Percentiles rank a stretch among this genome's conserved stretches.
Evolutionary conservation across 768 basidiomycete genomes (phyloP).

Genomic region (Xerocomellus intermedius): DNA sequence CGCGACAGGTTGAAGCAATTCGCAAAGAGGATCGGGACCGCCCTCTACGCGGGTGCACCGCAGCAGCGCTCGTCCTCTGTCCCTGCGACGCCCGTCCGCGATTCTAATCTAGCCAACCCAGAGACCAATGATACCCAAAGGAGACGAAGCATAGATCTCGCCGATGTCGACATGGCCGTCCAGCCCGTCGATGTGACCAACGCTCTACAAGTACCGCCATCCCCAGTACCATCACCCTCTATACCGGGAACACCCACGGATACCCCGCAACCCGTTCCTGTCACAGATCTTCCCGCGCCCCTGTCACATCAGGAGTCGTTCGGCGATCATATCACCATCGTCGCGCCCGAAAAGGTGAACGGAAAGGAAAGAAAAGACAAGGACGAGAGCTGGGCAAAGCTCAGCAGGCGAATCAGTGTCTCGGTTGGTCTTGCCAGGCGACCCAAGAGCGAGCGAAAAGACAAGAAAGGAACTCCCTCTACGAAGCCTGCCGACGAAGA

Average conservation of each 20-base stretch:
- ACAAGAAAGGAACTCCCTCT: conserved; percentile 28
- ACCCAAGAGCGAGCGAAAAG: conserved; percentile 37
- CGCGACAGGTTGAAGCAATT: conserved; percentile 75
- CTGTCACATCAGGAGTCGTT: conserved; percentile 8
- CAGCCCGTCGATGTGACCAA: conserved; percentile 3
- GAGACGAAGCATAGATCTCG: conserved; percentile 34
- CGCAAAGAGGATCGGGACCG: conserved; percentile 54
- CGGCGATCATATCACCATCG: conserved; percentile 37
- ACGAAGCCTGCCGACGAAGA: conserved; percentile 31
- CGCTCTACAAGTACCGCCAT: neutral
- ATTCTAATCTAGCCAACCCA: conserved; percentile 33
- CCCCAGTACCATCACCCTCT: conserved; percentile 8
- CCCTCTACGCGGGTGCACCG: conserved; percentile 26
- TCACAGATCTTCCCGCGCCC: conserved; percentile 2
- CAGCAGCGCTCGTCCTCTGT: conserved; percentile 58
- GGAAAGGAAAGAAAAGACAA: conserved; percentile 39
- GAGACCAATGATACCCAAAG: conserved; percentile 24
- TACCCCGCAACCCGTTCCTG: conserved; percentile 3
- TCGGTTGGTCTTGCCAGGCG: conserved; percentile 46
- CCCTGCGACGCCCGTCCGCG: conserved; percentile 41
- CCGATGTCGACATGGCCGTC: conserved; percentile 33
- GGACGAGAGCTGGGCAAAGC: conserved; percentile 57
- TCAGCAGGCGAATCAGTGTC: conserved; percentile 62
- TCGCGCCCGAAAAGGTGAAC: conserved; percentile 33
- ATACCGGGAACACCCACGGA: conserved; percentile 17